Base-by-base conservation (phyloP, 1,284 basidiomycete species). In the Schizopora paradoxa region DNA sequence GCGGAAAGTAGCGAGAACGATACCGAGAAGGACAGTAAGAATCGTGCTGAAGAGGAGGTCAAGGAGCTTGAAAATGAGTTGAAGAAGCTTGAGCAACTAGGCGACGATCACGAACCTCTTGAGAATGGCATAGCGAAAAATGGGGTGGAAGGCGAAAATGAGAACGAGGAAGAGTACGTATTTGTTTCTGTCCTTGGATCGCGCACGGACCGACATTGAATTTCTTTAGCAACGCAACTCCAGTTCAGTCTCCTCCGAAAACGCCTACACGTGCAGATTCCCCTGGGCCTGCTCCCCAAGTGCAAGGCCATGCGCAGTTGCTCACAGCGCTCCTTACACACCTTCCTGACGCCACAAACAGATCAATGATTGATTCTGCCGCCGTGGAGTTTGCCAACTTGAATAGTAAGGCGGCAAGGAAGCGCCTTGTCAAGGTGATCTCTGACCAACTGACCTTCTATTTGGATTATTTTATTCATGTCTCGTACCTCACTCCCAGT, bases 301-400 rank as follows among this genome's bases (percentile, higher is more conserved):
- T n/a, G n/a, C n/a, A n/a, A n/a, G 95, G 92, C 1, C 93, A 94
- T 2, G 91, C 92, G 0, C 94, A 97, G 47, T 77, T 97, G 43
- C 77, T 99, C 35, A 91, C 88, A 1, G 87, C 90, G 1, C 72
- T 99, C n/a, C 80, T 99, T 33, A 83, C 87, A n/a, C 83, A 91
- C 13, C 73, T 99, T 21, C 89, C 94, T 0, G 92, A 98, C 60
- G 88, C 91, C 18, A 94, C 89, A 5, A 98, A 95, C 60, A 79
- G 90, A n/a, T 78, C 82, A 3, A 68, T 93, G 57, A 90, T 99
- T 47, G 96, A 99, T 61, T 90, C 94, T 62, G 86, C 88, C 14
- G 93, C 94, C 0, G 81, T 97, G 28, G 95, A 99, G 54, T 98
- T 99, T 63, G 91, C 92, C 0, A 92, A 94, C 60, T 70, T 98